Percentiles rank a stretch among this genome's conserved stretches.
phyloP scores from a whole-genome alignment of 129 eudicot genomes.

The Heracleum sosnowskyi region DNA sequence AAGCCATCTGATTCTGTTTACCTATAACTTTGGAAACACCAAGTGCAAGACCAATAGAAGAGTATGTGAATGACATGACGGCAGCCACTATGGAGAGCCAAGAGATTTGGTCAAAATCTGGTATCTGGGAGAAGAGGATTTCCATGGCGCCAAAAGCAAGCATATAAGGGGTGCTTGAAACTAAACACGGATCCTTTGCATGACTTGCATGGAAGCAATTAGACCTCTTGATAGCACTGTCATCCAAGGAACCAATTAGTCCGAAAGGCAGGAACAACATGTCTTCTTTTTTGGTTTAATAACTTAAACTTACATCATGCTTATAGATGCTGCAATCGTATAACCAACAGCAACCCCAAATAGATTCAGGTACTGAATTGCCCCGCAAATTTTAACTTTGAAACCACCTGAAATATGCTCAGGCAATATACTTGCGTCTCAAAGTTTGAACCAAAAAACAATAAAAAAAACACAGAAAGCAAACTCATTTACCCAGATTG shows the following conservation, averaged over 20 bases:
- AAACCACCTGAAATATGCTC: constrained; percentile 54
- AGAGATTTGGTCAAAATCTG: constrained; percentile 93
- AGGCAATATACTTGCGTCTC: not conserved
- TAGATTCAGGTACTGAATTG: constrained; percentile 87
- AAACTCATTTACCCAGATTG: constrained; percentile 48
- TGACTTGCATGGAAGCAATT: constrained; percentile 71
- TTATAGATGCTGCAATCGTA: constrained; percentile 92
- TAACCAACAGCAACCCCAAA: constrained; percentile 95
- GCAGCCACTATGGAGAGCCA: constrained; percentile 98
- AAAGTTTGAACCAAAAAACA: not conserved
- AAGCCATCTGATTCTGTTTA: constrained; percentile 10
- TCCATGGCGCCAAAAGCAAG: constrained; percentile 66
- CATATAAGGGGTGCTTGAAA: constrained; percentile 82
- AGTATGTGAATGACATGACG: constrained; percentile 95
- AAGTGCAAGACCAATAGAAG: constrained; percentile 85
- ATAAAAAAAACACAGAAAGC: not conserved
- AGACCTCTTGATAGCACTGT: constrained; percentile 87
- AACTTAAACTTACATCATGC: constrained; percentile 57
- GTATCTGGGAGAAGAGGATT: constrained; percentile 83
- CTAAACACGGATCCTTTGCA: constrained; percentile 44
- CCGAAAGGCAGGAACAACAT: not conserved
- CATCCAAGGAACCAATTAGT: not conserved
- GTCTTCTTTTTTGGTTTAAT: not conserved
- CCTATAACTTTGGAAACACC: constrained; percentile 86
- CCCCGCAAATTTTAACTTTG: constrained; percentile 77